phyloP scores from a whole-genome alignment of 164 flowering plant genomes.

The Sedum album region DNA sequence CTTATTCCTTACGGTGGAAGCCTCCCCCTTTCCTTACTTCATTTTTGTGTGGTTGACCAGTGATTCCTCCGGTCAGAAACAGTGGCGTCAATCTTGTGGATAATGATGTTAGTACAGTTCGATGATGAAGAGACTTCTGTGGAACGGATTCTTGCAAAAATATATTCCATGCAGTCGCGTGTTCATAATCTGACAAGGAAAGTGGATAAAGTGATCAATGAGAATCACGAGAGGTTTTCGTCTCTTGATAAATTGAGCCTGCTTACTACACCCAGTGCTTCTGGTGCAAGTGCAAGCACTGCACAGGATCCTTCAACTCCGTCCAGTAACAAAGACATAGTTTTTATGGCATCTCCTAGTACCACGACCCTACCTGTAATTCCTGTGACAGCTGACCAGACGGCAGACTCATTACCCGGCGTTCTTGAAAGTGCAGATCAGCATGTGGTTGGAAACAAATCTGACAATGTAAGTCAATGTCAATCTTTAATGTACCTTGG shows the following conservation, averaged over 20 bases:
- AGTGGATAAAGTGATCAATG: not conserved
- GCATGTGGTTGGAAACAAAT: not conserved
- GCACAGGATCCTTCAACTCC: not conserved
- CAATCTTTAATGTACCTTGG: not conserved
- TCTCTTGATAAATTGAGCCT: not conserved
- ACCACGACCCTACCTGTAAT: not conserved
- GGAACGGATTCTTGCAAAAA: not conserved
- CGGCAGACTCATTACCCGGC: not conserved
- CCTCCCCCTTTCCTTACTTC: no score
- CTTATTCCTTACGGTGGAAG: no score
- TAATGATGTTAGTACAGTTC: not conserved
- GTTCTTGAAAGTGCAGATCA: not conserved
- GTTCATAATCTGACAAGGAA: not conserved
- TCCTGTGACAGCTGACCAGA: not conserved
- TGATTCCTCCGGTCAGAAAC: not conserved
- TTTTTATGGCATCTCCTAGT: not conserved
- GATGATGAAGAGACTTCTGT: not conserved
- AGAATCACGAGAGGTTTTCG: not conserved
- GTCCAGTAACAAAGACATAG: not conserved
- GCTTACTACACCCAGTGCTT: not conserved
- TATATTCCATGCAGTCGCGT: not conserved
- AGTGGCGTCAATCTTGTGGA: not conserved
- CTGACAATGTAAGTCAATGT: not conserved
- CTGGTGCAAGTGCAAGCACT: constrained; percentile 1
- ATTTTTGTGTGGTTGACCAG: not conserved